These are phyloP conservation scores for Coffea canephora DNA, from an alignment of 257 asterid genomes.

Conservation along the genomic window DNA sequence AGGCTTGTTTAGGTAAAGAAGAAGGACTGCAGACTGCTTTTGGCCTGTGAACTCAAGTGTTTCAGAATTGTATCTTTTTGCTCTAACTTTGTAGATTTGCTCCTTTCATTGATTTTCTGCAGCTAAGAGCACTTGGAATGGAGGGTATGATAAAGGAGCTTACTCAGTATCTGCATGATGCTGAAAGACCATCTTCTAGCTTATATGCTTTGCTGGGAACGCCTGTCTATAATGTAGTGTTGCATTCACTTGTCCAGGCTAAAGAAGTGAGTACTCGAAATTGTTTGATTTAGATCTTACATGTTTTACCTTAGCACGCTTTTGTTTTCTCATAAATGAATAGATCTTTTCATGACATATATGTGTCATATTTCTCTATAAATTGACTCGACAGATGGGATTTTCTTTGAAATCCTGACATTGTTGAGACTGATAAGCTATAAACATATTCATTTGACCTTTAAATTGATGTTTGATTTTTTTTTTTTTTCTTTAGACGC, in stretches of 20 bases:
- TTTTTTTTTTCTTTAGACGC: slow-evolving; percentile 37
- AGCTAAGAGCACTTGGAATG: slow-evolving; percentile 78
- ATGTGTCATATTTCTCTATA: neutral
- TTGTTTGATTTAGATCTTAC: slow-evolving; percentile 13
- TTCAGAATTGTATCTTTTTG: neutral
- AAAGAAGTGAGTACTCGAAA: slow-evolving; percentile 52
- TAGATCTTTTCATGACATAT: neutral
- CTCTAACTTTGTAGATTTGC: slow-evolving; percentile 4
- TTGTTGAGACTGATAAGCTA: neutral
- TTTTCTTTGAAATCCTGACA: neutral
- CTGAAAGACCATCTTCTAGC: slow-evolving; percentile 46
- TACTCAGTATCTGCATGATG: slow-evolving; percentile 47
- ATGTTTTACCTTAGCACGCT: neutral
- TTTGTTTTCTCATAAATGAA: slow-evolving; percentile 15
- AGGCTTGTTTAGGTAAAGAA: neutral
- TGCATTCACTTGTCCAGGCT: slow-evolving; percentile 80
- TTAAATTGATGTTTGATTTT: neutral
- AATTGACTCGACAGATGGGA: neutral
- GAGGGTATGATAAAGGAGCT: slow-evolving; percentile 73
- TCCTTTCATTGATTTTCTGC: slow-evolving; percentile 31
- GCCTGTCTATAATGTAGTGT: slow-evolving; percentile 53
- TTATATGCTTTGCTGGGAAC: slow-evolving; percentile 28
- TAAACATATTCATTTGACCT: neutral
- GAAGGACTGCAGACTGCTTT: neutral
- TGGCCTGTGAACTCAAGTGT: neutral